Percentiles rank a stretch among this genome's conserved stretches.
phyloP scores from a whole-genome alignment of 176 grass and related monocot genomes.

The Bonia amplexicaulis region DNA sequence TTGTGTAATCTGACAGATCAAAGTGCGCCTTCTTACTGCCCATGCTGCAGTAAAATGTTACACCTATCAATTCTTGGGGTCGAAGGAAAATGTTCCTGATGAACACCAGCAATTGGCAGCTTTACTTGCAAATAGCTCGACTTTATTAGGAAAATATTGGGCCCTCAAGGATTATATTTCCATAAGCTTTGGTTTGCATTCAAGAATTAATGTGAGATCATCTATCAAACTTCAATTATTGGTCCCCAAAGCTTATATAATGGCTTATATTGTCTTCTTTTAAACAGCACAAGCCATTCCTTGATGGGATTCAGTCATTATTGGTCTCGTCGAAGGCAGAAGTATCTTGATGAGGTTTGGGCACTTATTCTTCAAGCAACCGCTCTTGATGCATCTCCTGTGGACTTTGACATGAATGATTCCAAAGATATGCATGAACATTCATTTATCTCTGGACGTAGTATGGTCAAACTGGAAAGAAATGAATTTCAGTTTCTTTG shows the following conservation, averaged over 20 bases:
- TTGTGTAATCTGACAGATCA: constrained; percentile 61
- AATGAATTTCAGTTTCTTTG: constrained; percentile 83
- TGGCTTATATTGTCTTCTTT: constrained; percentile 20
- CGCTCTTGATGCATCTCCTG: constrained; percentile 65
- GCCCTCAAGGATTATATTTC: constrained; percentile 78
- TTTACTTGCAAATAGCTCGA: constrained; percentile 72
- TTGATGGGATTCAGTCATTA: constrained; percentile 90
- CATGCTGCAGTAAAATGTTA: constrained; percentile 97
- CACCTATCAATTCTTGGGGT: constrained; percentile 70
- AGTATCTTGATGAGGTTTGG: constrained; percentile 84
- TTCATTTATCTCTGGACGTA: constrained; percentile 67
- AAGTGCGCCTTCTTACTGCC: constrained; percentile 76
- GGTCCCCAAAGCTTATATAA: background rate
- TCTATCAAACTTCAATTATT: constrained; percentile 20
- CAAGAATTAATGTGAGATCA: constrained; percentile 68
- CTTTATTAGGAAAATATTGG: constrained; percentile 81
- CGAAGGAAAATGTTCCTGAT: constrained; percentile 65
- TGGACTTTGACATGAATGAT: constrained; percentile 44
- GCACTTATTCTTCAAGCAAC: constrained; percentile 78
- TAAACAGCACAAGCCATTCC: constrained; percentile 84
- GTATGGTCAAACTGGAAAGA: constrained; percentile 71
- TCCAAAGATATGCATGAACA: constrained; percentile 35
- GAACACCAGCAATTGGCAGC: constrained; percentile 80
- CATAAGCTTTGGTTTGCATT: constrained; percentile 73
- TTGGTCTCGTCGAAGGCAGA: constrained; percentile 81